Percentiles rank a stretch among this genome's conserved stretches.
These are phyloP conservation scores for Jaapia argillacea DNA, from an alignment of 768 basidiomycete species.

Conservation along the genomic window DNA sequence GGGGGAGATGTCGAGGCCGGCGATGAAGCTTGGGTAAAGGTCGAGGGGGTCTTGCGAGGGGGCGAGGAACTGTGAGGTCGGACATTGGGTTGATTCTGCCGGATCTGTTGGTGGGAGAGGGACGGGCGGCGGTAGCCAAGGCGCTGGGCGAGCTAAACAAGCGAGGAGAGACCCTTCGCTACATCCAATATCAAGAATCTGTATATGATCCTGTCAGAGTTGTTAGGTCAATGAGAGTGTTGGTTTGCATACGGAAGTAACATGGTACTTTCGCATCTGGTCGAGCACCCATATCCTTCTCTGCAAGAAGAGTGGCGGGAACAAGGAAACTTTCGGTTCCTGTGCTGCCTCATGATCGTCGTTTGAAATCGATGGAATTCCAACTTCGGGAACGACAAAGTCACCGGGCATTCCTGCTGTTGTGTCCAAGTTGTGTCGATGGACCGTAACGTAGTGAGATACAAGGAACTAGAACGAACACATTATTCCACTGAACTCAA, in stretches of 20 bases:
- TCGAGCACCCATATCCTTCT: constrained; percentile 65
- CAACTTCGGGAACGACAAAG: too few relatives aligned
- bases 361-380: too few relatives aligned
- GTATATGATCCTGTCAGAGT: too few relatives aligned
- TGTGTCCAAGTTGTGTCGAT: too few relatives aligned
- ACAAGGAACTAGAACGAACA: too few relatives aligned
- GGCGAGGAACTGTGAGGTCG: too few relatives aligned
- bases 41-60: too few relatives aligned
- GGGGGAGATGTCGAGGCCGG: constrained; percentile 58
- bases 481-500: too few relatives aligned
- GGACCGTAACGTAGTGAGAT: too few relatives aligned
- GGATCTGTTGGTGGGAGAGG: neutral
- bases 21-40: constrained; percentile 45
- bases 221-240: too few relatives aligned
- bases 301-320: constrained; percentile 58
- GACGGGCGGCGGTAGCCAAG: constrained; percentile 50
- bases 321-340: constrained; percentile 48
- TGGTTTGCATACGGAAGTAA: too few relatives aligned
- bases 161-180: constrained; percentile 70
- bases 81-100: constrained; percentile 4
- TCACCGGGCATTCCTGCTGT: too few relatives aligned
- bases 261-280: constrained; percentile 48
- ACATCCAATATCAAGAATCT: constrained; percentile 82
- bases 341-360: neutral
- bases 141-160: constrained; percentile 64